Percentiles rank a stretch among this genome's conserved stretches.
Conservation (phyloP, 441 rosid genomes). For the Mallotus repandus region DNA sequence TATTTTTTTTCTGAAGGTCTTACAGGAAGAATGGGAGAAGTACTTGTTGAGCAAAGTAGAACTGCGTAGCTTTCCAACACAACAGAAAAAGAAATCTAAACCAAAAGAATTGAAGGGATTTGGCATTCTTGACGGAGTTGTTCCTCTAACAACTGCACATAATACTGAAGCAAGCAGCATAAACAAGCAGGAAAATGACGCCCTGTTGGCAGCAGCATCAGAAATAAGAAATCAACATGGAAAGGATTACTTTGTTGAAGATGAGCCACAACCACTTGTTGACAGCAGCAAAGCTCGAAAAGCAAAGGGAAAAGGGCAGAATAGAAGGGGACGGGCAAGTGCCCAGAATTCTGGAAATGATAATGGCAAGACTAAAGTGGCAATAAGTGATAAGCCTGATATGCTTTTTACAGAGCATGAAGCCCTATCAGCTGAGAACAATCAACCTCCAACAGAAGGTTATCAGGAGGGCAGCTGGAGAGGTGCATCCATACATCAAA, state of each 20-base stretch:
- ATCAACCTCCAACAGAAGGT: conserved; percentile 21
- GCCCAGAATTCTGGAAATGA: conserved; percentile 31
- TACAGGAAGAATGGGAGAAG: conserved; percentile 93
- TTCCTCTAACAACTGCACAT: conserved; percentile 56
- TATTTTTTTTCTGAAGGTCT: conserved; percentile 53
- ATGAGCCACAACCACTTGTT: conserved; percentile 40
- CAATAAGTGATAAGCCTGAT: conserved; percentile 33
- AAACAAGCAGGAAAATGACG: conserved; percentile 74
- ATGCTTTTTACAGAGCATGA: conserved; percentile 35
- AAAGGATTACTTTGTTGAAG: conserved; percentile 35
- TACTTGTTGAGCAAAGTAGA: conserved; percentile 85
- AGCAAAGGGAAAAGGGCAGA: conserved; percentile 41
- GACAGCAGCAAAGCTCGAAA: conserved; percentile 37
- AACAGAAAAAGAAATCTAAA: conserved; percentile 75
- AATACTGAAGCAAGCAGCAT: conserved; percentile 67
- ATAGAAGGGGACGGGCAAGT: conserved; percentile 36
- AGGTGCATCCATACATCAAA: conserved; percentile 25
- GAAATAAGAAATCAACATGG: conserved; percentile 53
- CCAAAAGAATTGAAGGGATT: conserved; percentile 76
- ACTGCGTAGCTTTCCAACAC: conserved; percentile 56
- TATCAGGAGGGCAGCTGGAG: conserved; percentile 15
- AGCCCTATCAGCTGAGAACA: conserved; percentile 35
- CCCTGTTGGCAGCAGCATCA: conserved; percentile 76
- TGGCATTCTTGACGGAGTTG: conserved; percentile 92
- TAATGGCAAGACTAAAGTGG: conserved; percentile 30